Conservation (phyloP, 2,329 filamentous ascomycete genomes). For the Calonectria pseudoturangicola region DNA sequence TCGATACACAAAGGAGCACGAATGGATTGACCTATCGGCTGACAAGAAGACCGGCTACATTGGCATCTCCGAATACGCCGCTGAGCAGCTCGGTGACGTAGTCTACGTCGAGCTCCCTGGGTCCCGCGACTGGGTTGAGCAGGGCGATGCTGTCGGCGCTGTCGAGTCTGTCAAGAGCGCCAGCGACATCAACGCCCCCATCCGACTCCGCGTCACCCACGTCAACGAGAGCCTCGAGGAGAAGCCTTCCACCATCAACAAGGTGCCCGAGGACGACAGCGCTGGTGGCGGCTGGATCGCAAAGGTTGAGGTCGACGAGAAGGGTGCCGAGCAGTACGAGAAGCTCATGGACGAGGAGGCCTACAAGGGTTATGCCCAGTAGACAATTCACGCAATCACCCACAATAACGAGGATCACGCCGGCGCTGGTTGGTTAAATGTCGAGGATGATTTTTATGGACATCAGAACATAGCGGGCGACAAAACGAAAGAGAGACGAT, state of each 20-base stretch:
- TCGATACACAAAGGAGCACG: constrained; percentile 97
- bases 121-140: constrained; percentile 76
- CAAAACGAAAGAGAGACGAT: constrained; percentile 46
- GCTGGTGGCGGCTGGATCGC: constrained; percentile 92
- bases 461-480: constrained; percentile 30
- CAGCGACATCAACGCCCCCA: constrained; percentile 95
- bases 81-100: constrained; percentile 94
- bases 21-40: constrained; percentile 94
- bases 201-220: constrained; percentile 84
- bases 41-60: constrained; percentile 87
- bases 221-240: constrained; percentile 86
- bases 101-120: constrained; percentile 97
- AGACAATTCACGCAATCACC: constrained; percentile 30
- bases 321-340: constrained; percentile 80
- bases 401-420: constrained; percentile 18
- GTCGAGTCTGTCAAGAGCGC: constrained; percentile 99
- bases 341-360: constrained; percentile 84
- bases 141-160: constrained; percentile 91
- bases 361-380: constrained; percentile 84
- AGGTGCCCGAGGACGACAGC: constrained; percentile 86
- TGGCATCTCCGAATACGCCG: constrained; percentile 94
- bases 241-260: constrained; percentile 91
- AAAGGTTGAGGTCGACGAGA: constrained; percentile 85
- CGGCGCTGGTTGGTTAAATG: constrained; percentile 31
- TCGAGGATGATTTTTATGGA: constrained; percentile 29